Conservation (phyloP, 1,284 basidiomycete genomes). For the Ustilago xerochloae region DNA sequence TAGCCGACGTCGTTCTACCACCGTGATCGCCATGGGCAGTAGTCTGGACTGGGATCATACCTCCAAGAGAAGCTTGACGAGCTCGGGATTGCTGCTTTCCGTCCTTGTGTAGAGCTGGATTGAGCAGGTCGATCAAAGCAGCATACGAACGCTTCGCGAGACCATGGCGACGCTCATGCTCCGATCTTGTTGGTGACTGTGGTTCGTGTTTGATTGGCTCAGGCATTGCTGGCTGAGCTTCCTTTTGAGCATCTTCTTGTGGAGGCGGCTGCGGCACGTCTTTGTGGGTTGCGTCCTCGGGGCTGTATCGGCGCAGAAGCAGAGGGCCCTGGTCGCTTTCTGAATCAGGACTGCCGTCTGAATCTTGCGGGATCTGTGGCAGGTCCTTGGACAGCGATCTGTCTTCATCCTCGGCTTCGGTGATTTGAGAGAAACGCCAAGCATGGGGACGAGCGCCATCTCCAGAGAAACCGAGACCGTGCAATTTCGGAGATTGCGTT, state of each 20-base stretch:
- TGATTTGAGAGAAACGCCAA: slow-evolving; percentile 47
- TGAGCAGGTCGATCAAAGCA: slow-evolving; percentile 43
- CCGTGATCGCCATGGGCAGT: slow-evolving; percentile 27
- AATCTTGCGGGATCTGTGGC: slow-evolving; percentile 9
- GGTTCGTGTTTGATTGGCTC: neutral
- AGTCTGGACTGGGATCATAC: neutral
- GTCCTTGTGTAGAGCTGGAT: slow-evolving; percentile 42
- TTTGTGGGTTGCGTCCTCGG: neutral
- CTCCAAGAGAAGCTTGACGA: slow-evolving; percentile 9
- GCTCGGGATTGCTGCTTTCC: slow-evolving; percentile 10
- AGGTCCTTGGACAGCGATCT: slow-evolving; percentile 35
- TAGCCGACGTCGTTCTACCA: slow-evolving; percentile 10
- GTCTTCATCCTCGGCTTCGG: slow-evolving; percentile 44
- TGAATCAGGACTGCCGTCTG: slow-evolving; percentile 2
- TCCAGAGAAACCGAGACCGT: slow-evolving; percentile 20
- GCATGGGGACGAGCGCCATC: slow-evolving; percentile 5
- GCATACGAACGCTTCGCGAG: slow-evolving; percentile 48
- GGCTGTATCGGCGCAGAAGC: slow-evolving; percentile 2
- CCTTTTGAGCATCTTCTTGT: neutral
- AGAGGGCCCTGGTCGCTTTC: slow-evolving; percentile 27
- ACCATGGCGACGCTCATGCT: slow-evolving; percentile 26
- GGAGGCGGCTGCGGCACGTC: neutral
- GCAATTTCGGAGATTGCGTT: slow-evolving; percentile 14
- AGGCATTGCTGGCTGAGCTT: neutral
- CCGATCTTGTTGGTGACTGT: slow-evolving; percentile 19